Evolutionary conservation across 78 protist species (phyloP).

Genomic region (Pigoraptor vietnamica): DNA sequence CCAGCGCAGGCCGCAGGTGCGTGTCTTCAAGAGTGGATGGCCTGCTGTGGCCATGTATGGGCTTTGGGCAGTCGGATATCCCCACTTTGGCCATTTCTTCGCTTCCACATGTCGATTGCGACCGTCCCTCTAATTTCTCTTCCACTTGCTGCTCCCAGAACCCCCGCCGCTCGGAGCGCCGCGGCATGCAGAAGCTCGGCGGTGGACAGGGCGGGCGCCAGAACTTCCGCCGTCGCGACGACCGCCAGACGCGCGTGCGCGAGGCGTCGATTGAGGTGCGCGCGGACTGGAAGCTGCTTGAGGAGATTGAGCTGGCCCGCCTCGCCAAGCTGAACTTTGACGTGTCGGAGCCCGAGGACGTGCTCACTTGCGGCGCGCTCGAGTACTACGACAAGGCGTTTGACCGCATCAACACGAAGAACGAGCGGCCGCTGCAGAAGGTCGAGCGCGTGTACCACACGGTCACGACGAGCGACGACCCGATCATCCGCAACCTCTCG

Average conservation of each 20-base stretch:
- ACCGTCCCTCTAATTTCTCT: too few relatives aligned
- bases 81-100: background rate
- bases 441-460: background rate
- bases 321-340: slow-evolving; percentile 8
- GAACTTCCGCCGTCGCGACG: background rate
- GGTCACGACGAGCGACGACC: slow-evolving; percentile 39
- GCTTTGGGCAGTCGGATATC: background rate
- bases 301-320: slow-evolving; percentile 17
- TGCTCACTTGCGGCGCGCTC: slow-evolving; percentile 17
- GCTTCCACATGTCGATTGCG: background rate
- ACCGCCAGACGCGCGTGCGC: background rate
- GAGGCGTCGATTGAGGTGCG: slow-evolving; percentile 40
- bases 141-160: too few relatives aligned
- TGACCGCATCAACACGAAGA: slow-evolving; percentile 39
- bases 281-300: slow-evolving; percentile 21
- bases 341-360: slow-evolving; percentile 18
- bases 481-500: slow-evolving; percentile 5
- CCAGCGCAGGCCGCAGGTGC: background rate
- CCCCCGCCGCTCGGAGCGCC: background rate
- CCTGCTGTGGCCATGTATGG: background rate
- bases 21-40: background rate
- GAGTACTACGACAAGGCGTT: slow-evolving; percentile 16
- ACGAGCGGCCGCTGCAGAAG: background rate
- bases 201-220: background rate
- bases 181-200: background rate